These are phyloP conservation scores for Ophiostoma montium DNA, from an alignment of 2,329 filamentous ascomycete genomes.

Conservation along the genomic window DNA sequence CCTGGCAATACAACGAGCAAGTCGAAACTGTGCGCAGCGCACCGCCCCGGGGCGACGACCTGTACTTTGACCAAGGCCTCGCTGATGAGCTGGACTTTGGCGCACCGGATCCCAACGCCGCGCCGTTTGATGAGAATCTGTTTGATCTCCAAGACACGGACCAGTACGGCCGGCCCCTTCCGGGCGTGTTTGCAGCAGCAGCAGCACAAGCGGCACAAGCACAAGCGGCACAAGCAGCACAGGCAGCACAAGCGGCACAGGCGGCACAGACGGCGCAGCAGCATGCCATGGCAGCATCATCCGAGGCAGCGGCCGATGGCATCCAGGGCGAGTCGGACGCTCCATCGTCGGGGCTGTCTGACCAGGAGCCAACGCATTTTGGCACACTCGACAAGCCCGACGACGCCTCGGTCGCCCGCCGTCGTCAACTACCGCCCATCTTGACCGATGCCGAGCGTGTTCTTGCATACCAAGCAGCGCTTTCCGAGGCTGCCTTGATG, in stretches of 20 bases:
- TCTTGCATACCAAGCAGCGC: conserved; percentile 62
- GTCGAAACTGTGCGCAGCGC: neutral
- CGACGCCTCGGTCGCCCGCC: conserved; percentile 5
- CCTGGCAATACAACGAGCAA: neutral
- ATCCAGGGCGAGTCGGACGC: conserved; percentile 27
- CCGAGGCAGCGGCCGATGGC: conserved; percentile 1
- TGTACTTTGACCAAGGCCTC: conserved; percentile 49
- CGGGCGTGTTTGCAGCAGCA: conserved; percentile 41
- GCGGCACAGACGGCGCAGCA: conserved; percentile 34
- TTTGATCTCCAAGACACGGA: conserved; percentile 57
- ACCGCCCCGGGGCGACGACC: conserved; percentile 36
- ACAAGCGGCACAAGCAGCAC: conserved; percentile 38
- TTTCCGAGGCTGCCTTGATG: conserved; percentile 67
- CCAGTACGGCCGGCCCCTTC: conserved; percentile 44
- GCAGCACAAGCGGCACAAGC: no score
- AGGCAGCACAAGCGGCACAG: conserved; percentile 18
- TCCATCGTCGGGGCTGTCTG: conserved; percentile 27
- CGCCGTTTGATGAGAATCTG: conserved; percentile 56
- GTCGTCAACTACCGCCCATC: conserved; percentile 8
- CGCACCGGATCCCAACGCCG: conserved; percentile 36
- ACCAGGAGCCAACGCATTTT: no score
- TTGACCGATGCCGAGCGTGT: conserved; percentile 13
- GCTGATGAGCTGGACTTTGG: conserved; percentile 30
- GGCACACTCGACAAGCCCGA: neutral
- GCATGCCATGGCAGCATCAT: conserved; percentile 15